Evolutionary conservation across 768 basidiomycete genomes (phyloP).

Genomic region (Tricholoma terreum): DNA sequence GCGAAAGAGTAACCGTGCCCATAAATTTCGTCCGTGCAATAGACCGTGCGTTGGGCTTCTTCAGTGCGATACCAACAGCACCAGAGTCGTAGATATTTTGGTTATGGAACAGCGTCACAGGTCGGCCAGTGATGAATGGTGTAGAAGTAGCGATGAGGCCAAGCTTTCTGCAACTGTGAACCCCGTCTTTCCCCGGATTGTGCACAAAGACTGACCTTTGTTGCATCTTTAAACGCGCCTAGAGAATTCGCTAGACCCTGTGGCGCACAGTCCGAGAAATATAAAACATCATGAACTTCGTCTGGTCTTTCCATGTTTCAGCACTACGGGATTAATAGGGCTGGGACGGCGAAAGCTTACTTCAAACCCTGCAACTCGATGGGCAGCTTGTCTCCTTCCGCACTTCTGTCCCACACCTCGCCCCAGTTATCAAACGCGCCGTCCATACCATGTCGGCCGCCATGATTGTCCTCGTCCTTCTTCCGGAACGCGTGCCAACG

Average conservation of each 20-base stretch:
- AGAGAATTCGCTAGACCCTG: slow-evolving; percentile 53
- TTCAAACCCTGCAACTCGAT: slow-evolving; percentile 33
- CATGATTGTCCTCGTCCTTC: slow-evolving; percentile 20
- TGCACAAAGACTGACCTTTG: slow-evolving; percentile 42
- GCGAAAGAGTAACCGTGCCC: slow-evolving; percentile 43
- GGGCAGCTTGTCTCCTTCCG: slow-evolving; percentile 29
- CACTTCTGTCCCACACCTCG: slow-evolving; percentile 42
- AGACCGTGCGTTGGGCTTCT: neutral
- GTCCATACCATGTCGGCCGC: slow-evolving; percentile 6
- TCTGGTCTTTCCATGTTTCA: slow-evolving; percentile 21
- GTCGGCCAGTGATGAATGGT: slow-evolving; percentile 74
- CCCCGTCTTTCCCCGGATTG: neutral
- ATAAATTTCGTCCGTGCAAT: slow-evolving; percentile 29
- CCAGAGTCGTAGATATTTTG: slow-evolving; percentile 55
- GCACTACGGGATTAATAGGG: neutral
- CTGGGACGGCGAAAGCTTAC: slow-evolving; percentile 25
- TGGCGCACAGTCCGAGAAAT: slow-evolving; percentile 55
- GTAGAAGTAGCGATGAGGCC: slow-evolving; percentile 73
- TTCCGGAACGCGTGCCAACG: slow-evolving; percentile 64
- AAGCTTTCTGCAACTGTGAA: slow-evolving; percentile 35
- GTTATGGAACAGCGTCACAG: slow-evolving; percentile 65
- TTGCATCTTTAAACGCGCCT: slow-evolving; percentile 38
- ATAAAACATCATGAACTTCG: slow-evolving; percentile 40
- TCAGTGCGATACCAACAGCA: slow-evolving; percentile 65
- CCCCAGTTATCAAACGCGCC: slow-evolving; percentile 43